These are phyloP conservation scores for Rossbeevera mucosa DNA, from an alignment of 768 basidiomycete species.

Conservation along the genomic window DNA sequence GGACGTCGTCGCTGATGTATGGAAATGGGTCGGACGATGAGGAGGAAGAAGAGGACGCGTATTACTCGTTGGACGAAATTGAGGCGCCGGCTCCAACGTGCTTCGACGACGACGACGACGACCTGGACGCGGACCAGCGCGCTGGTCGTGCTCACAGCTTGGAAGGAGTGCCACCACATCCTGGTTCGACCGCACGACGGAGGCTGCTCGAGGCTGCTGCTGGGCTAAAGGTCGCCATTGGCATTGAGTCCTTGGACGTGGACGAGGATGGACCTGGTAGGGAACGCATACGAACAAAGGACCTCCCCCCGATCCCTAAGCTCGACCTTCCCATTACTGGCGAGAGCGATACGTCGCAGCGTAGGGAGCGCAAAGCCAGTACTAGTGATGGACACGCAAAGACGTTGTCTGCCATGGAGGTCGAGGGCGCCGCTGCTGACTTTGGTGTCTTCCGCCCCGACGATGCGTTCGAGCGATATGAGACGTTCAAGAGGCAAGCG, in stretches of 20 bases:
- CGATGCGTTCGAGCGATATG: constrained; percentile 88
- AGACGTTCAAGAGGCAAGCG: constrained; percentile 59
- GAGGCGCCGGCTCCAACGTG: constrained; percentile 23
- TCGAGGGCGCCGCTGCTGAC: constrained; percentile 7
- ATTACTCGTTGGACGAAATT: constrained; percentile 32
- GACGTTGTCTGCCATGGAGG: not conserved
- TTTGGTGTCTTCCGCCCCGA: constrained; percentile 41
- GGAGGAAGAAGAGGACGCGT: constrained; percentile 31
- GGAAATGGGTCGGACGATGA: not conserved
- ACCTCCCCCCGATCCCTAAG: constrained; percentile 52
- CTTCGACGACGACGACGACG: not conserved
- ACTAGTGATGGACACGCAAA: not conserved
- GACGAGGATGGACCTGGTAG: constrained; percentile 13
- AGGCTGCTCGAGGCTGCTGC: constrained; percentile 77
- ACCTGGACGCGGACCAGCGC: not conserved
- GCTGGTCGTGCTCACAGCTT: not conserved
- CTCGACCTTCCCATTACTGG: constrained; percentile 3
- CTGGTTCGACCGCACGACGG: constrained; percentile 37
- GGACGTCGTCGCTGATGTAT: constrained; percentile 2
- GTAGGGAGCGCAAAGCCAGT: not conserved
- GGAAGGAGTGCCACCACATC: not conserved
- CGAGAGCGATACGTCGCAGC: constrained; percentile 10
- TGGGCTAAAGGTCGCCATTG: constrained; percentile 67
- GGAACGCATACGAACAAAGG: constrained; percentile 35
- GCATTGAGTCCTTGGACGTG: not conserved